These are phyloP conservation scores for Cornus controversa DNA, from an alignment of 148 eudicot genomes.

Conservation along the genomic window DNA sequence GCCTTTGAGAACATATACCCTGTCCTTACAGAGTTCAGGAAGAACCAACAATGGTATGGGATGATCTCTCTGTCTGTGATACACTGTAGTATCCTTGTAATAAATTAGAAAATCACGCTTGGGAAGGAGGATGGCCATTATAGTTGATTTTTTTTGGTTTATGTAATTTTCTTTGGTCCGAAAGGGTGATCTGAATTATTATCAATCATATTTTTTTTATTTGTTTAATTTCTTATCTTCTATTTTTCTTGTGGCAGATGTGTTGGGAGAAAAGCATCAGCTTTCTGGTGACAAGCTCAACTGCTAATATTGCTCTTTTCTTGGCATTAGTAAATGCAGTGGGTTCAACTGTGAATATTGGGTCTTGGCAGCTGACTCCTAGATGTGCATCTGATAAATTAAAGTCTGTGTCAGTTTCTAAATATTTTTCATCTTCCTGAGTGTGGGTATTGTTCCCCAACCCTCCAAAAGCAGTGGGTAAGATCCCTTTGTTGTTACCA, in stretches of 20 bases:
- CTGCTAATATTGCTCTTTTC: background rate
- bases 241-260: constrained; percentile 8
- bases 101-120: too few species aligned
- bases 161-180: background rate
- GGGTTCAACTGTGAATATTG: constrained; percentile 9
- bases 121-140: background rate
- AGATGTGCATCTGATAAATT: background rate
- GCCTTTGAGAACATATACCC: constrained; percentile 88
- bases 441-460: background rate
- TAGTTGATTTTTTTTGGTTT: background rate
- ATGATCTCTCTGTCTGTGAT: background rate
- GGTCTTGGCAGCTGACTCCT: background rate
- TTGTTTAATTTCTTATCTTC: too few species aligned
- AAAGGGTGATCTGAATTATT: background rate
- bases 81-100: too few species aligned
- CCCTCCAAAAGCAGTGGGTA: background rate
- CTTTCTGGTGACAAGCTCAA: background rate
- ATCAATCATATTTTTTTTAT: background rate
- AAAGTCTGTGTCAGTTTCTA: background rate
- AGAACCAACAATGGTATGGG: constrained; percentile 62
- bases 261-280: background rate
- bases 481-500: background rate
- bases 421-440: background rate
- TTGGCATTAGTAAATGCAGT: background rate
- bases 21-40: constrained; percentile 72